Conservation (phyloP, 768 basidiomycete species). For the Leucocoprinus birnbaumii region DNA sequence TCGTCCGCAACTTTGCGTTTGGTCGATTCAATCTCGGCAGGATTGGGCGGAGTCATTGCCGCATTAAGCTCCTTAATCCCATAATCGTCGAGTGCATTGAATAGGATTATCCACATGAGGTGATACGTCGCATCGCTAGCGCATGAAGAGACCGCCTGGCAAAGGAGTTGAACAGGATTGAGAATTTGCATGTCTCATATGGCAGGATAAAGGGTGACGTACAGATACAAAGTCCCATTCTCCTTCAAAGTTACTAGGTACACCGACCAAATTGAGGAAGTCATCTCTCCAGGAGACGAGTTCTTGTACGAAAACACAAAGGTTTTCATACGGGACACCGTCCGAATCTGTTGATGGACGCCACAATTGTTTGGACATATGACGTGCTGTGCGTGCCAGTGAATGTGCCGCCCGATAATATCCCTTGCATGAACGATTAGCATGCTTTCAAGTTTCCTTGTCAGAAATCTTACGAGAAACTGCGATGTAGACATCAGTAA, state of each 20-base stretch:
- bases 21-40: slow-evolving; percentile 53
- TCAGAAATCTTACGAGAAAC: slow-evolving; percentile 59
- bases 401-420: slow-evolving; percentile 84
- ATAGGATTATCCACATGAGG: slow-evolving; percentile 86
- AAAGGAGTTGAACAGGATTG: not conserved
- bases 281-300: slow-evolving; percentile 74
- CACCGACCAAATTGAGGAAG: slow-evolving; percentile 76
- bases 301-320: slow-evolving; percentile 51
- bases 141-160: slow-evolving; percentile 52
- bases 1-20: slow-evolving; percentile 77
- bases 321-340: slow-evolving; percentile 70
- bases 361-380: slow-evolving; percentile 82
- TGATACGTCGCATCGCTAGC: slow-evolving; percentile 90
- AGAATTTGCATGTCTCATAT: not conserved
- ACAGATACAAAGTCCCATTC: slow-evolving; percentile 88
- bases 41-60: slow-evolving; percentile 30
- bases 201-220: slow-evolving; percentile 18
- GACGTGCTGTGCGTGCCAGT: slow-evolving; percentile 78
- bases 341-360: slow-evolving; percentile 71
- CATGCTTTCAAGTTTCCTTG: slow-evolving; percentile 8
- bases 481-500: slow-evolving; percentile 25
- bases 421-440: slow-evolving; percentile 44
- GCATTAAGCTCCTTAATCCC: slow-evolving; percentile 74
- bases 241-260: slow-evolving; percentile 79
- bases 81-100: slow-evolving; percentile 81